Conservation (phyloP, 352 stramenopile species). For the Pythium aristosporum region DNA sequence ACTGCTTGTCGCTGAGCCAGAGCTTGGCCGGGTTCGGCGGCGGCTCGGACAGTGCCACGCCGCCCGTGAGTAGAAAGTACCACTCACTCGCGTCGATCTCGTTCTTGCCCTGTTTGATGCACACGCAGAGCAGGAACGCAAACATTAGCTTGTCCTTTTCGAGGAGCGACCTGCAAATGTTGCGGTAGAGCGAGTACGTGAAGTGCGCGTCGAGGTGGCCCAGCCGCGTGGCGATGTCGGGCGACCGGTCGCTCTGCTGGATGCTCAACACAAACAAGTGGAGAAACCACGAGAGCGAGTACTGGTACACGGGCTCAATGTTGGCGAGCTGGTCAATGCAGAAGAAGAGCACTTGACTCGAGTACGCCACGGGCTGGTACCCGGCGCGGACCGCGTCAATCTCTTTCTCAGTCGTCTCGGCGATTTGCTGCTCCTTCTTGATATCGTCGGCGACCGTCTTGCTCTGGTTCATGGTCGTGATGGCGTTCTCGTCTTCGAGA, state of each 20-base stretch:
- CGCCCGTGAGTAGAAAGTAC: slow-evolving; percentile 94
- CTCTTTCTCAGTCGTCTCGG: slow-evolving; percentile 89
- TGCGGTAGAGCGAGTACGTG: slow-evolving; percentile 91
- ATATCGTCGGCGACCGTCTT: slow-evolving; percentile 92
- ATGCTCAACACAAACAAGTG: slow-evolving; percentile 91
- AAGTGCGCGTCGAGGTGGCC: slow-evolving; percentile 88
- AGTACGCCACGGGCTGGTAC: slow-evolving; percentile 90
- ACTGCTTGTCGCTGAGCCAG: slow-evolving; percentile 93
- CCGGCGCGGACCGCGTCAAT: slow-evolving; percentile 87
- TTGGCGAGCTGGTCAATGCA: slow-evolving; percentile 93
- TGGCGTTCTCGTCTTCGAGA: slow-evolving; percentile 91
- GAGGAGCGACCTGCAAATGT: slow-evolving; percentile 91
- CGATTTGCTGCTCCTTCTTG: slow-evolving; percentile 90
- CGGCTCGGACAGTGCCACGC: slow-evolving; percentile 87
- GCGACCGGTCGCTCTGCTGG: slow-evolving; percentile 72
- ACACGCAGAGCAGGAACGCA: slow-evolving; percentile 88
- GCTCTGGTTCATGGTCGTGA: slow-evolving; percentile 92
- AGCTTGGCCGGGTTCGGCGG: slow-evolving; percentile 87
- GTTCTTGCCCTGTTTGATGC: slow-evolving; percentile 80
- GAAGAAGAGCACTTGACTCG: slow-evolving; percentile 93
- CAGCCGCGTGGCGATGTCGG: slow-evolving; percentile 75
- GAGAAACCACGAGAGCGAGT: slow-evolving; percentile 93
- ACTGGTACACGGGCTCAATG: slow-evolving; percentile 94
- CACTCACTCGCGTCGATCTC: slow-evolving; percentile 87
- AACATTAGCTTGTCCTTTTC: slow-evolving; percentile 96